Base-by-base conservation (phyloP, 371 early-diverging fungal genomes). In the Mucor velutinosus region DNA sequence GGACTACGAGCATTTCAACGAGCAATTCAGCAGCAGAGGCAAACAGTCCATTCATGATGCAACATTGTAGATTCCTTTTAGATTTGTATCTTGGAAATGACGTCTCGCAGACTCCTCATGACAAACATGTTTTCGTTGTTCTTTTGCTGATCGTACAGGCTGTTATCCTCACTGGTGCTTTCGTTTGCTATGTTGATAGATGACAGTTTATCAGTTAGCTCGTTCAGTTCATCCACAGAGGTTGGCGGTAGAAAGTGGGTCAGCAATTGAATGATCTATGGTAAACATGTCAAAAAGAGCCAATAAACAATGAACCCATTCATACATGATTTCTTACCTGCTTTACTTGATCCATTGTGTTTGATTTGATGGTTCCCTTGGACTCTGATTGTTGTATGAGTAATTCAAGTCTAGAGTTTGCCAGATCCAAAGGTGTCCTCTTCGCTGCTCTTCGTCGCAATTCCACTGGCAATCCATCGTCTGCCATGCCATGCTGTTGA, bases 191-290 rank as follows among this genome's bases (percentile, higher is more conserved):
- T 59, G 15, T 61, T 27, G 15, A 66, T 59, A 58, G 29, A 23
- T 6, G 66, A 66, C 30, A 71, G 21, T 30, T 53, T 62, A 7
- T 66, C 39, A 29, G 71, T 71, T 43, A 71, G 33, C 58, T 65
- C 65, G 14, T 71, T 58, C 8, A 71, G 15, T 57, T 71, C 71
- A 37, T 62, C 66, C 21, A 53, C 39, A 27, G 58, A 53, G 11
- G 53, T 62, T 0, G 59, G 29, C 61, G 69, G 58, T 51, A 72
- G 33, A 65, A 74, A 79, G 67, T 78, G 75, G 56, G 76, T 74
- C 23, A 82, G 53, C 29, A 82, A 55, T 19, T 74, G 55, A 35
- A 82, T 80, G 17, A 82, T 82, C 82, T 82, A 60, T 8, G 23
- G 60, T 3, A 58, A 12, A 53, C 19, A 27, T 12, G 53, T 15